phyloP scores from a whole-genome alignment of 768 basidiomycete species.

The Amanita pseudoporphyria region DNA sequence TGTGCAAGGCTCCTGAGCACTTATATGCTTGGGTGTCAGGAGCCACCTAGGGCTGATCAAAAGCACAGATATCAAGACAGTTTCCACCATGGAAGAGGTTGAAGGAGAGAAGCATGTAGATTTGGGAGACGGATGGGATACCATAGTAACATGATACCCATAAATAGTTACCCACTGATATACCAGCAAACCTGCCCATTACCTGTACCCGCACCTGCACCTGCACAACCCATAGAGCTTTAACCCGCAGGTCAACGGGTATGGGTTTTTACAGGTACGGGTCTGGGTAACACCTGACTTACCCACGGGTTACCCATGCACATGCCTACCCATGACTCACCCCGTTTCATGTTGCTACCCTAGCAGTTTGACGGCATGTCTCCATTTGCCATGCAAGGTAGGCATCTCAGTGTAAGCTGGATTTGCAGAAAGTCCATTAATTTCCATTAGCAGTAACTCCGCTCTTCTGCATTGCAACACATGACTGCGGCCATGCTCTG shows the following conservation, averaged over 20 bases:
- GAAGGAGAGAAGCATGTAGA: conserved; percentile 9
- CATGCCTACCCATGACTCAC: no score
- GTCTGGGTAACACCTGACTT: neutral
- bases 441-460: no score
- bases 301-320: neutral
- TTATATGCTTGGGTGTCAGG: conserved; percentile 20
- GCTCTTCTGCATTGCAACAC: no score
- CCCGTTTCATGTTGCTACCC: no score
- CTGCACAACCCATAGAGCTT: neutral
- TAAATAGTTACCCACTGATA: no score
- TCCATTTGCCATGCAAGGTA: no score
- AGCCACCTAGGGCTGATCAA: conserved; percentile 14
- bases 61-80: conserved; percentile 13
- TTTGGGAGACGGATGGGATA: conserved; percentile 9
- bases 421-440: no score
- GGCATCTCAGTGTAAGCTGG: no score
- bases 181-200: no score
- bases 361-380: no score
- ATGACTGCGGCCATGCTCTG: no score
- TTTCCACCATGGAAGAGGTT: conserved; percentile 11
- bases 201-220: neutral
- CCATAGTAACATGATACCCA: no score
- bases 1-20: conserved; percentile 12
- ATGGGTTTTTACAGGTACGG: neutral
- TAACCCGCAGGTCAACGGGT: neutral